A percentile compares a stretch with the other conserved stretches of the same genome.
These are phyloP conservation scores for Picea sitchensis DNA, from an alignment of 75 land plant genomes.

Conservation along the genomic window DNA sequence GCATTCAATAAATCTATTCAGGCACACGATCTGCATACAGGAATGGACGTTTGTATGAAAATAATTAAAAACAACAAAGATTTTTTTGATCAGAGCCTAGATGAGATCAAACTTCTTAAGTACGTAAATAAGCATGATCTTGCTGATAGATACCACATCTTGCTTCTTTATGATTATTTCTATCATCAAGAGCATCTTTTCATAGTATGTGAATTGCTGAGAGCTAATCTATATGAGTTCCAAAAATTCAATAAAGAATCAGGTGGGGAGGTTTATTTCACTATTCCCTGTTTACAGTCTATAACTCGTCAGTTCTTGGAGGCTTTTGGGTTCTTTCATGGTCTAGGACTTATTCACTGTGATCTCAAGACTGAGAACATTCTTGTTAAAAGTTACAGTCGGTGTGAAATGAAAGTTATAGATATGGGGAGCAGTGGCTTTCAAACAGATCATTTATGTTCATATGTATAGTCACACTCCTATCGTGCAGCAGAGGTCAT, in stretches of 20 bases:
- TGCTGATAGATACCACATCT: conserved; percentile 49
- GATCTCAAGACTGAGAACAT: no score
- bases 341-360: conserved; percentile 32
- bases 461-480: conserved; percentile 15
- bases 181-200: conserved; percentile 92
- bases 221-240: conserved; percentile 97
- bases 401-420: conserved; percentile 34
- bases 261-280: no score
- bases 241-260: conserved; percentile 28
- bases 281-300: conserved; percentile 19
- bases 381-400: no score
- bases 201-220: conserved; percentile 30
- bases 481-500: conserved; percentile 99
- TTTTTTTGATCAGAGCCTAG: no score
- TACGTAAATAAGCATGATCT: no score
- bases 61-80: no score
- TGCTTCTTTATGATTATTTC: conserved; percentile 97
- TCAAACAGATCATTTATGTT: conserved; percentile 14
- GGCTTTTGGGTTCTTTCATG: conserved; percentile 83
- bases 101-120: no score
- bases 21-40: no score
- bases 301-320: conserved; percentile 89
- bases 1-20: conserved; percentile 97
- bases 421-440: conserved; percentile 99
- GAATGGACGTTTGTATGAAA: no score